These are phyloP conservation scores for Starmerella etchellsii DNA, from an alignment of 805 yeast genomes.

Conservation along the genomic window DNA sequence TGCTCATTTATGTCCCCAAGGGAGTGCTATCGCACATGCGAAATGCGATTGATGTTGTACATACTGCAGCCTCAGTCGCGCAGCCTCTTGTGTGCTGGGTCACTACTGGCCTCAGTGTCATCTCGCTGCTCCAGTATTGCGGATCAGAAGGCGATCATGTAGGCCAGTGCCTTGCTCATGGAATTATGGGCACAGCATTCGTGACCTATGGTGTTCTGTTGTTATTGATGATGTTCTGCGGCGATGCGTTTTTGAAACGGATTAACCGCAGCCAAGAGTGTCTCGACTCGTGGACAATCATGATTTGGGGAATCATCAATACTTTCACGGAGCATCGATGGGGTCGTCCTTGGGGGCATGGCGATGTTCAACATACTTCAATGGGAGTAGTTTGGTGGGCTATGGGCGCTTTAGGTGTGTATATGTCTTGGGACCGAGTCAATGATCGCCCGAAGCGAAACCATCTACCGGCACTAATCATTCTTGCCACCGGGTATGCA, in stretches of 20 bases:
- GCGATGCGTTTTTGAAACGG: slow-evolving; percentile 42
- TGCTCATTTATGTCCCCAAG: slow-evolving; percentile 29
- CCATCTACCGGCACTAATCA: slow-evolving; percentile 66
- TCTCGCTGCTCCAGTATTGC: slow-evolving; percentile 79
- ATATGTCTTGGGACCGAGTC: slow-evolving; percentile 48
- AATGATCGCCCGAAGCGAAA: slow-evolving; percentile 40
- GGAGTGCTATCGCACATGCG: slow-evolving; percentile 28
- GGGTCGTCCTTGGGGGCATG: slow-evolving; percentile 89
- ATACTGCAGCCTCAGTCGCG: slow-evolving; percentile 25
- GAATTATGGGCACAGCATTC: slow-evolving; percentile 89
- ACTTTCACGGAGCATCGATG: slow-evolving; percentile 95
- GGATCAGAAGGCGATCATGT: slow-evolving; percentile 50
- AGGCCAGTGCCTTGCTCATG: slow-evolving; percentile 95
- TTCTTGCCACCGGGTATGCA: slow-evolving; percentile 84
- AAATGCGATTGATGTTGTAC: slow-evolving; percentile 22
- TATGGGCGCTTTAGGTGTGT: slow-evolving; percentile 78
- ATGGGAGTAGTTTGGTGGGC: slow-evolving; percentile 98
- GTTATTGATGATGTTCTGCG: slow-evolving; percentile 51
- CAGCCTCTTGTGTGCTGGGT: slow-evolving; percentile 55
- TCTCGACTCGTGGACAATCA: slow-evolving; percentile 69
- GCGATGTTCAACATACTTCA: slow-evolving; percentile 88
- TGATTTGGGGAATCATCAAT: slow-evolving; percentile 82
- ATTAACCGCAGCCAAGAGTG: slow-evolving; percentile 60
- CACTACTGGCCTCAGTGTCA: slow-evolving; percentile 65
- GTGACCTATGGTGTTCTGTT: slow-evolving; percentile 66